A percentile compares a stretch with the other conserved stretches of the same genome.
phyloP scores from a whole-genome alignment of 148 eudicot genomes.

The Chenopodium album region DNA sequence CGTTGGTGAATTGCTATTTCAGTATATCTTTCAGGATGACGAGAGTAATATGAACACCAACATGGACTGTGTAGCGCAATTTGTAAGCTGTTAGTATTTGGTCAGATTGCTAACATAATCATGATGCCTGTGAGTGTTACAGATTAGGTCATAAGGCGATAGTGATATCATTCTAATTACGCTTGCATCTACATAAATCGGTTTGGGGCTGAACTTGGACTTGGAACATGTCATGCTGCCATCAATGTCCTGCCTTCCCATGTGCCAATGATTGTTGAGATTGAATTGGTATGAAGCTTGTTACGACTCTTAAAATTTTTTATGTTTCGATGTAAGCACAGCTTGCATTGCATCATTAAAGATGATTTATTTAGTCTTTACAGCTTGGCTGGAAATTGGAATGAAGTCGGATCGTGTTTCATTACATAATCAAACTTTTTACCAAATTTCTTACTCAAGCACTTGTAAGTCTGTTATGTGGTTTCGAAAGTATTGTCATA shows the following conservation, averaged over 20 bases:
- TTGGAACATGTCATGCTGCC: constrained; percentile 27
- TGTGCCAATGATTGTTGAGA: constrained; percentile 30
- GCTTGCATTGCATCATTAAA: constrained; percentile 29
- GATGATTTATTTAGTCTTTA: constrained; percentile 25
- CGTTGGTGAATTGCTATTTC: constrained; percentile 3
- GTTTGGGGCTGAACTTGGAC: constrained; percentile 5
- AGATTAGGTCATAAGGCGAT: constrained; percentile 33
- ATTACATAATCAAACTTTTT: constrained; percentile 13
- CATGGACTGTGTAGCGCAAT: background rate
- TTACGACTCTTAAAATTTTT: background rate
- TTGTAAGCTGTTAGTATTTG: constrained; percentile 20
- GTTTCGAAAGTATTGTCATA: background rate
- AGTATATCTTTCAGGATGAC: constrained; percentile 2
- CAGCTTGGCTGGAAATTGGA: constrained; percentile 21
- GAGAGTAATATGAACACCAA: background rate
- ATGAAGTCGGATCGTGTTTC: constrained; percentile 21
- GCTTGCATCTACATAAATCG: constrained; percentile 20
- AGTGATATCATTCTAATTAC: constrained; percentile 25
- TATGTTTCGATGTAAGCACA: constrained; percentile 21
- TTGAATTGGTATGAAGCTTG: constrained; percentile 26
- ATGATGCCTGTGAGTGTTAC: constrained; percentile 19
- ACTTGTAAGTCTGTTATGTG: constrained; percentile 8
- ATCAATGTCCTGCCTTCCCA: constrained; percentile 27
- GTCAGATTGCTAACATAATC: constrained; percentile 15
- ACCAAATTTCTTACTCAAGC: constrained; percentile 13